phyloP scores from a whole-genome alignment of 2,329 filamentous ascomycete species.

The Aspergillus costaricaensis region DNA sequence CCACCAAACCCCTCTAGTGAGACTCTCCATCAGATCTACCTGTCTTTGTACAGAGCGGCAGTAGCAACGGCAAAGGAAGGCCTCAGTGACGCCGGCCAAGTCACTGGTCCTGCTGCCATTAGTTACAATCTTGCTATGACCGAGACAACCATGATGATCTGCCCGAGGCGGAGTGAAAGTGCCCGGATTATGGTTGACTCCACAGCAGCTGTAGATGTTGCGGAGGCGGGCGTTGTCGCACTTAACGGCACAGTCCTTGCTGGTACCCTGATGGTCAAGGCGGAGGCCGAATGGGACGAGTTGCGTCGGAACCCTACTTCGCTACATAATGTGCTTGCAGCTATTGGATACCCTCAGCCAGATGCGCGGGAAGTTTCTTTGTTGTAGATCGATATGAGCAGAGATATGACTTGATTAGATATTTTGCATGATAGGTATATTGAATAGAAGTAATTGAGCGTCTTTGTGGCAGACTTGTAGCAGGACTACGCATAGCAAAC shows the following conservation, averaged over 20 bases:
- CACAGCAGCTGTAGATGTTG: constrained; percentile 33
- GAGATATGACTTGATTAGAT: neutral
- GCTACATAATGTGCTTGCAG: constrained; percentile 47
- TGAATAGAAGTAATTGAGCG: no score
- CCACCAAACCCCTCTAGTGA: constrained; percentile 43
- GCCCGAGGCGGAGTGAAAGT: constrained; percentile 52
- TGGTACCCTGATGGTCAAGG: constrained; percentile 62
- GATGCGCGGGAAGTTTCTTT: constrained; percentile 19
- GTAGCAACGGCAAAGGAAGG: constrained; percentile 32
- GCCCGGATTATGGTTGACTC: constrained; percentile 43
- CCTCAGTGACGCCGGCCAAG: constrained; percentile 19
- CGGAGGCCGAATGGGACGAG: constrained; percentile 55
- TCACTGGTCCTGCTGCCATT: constrained; percentile 47
- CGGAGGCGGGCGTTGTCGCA: constrained; percentile 46
- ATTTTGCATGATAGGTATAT: neutral
- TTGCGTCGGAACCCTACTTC: constrained; percentile 44
- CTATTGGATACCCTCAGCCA: constrained; percentile 43
- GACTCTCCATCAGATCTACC: constrained; percentile 40
- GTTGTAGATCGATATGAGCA: constrained; percentile 14
- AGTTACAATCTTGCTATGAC: constrained; percentile 64
- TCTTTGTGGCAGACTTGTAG: no score
- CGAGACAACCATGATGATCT: constrained; percentile 54
- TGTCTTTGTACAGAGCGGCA: constrained; percentile 45
- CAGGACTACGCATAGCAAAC: no score
- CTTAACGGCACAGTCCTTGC: constrained; percentile 60